Percentiles rank a stretch among this genome's conserved stretches.
Conservation (phyloP, 2,329 filamentous ascomycete species). For the Claviceps humidiphila region DNA sequence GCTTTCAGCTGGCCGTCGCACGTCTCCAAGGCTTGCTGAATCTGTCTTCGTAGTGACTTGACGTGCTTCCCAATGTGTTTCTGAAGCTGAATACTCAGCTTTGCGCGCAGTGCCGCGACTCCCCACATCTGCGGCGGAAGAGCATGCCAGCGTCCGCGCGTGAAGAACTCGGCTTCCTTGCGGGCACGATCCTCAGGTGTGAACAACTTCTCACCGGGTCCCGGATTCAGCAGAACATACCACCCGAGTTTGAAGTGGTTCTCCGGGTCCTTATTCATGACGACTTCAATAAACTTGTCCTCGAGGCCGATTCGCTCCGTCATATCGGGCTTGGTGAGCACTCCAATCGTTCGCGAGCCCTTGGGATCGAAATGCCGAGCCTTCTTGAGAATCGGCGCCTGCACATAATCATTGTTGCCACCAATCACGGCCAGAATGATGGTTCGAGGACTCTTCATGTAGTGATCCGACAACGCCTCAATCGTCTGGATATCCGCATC, state of each 20-base stretch:
- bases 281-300: slow-evolving; percentile 40
- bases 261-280: slow-evolving; percentile 34
- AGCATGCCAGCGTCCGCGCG: slow-evolving; percentile 32
- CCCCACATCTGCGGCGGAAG: slow-evolving; percentile 36
- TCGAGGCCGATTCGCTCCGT: slow-evolving; percentile 39
- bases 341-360: slow-evolving; percentile 36
- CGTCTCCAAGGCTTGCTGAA: slow-evolving; percentile 34
- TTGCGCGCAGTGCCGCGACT: slow-evolving; percentile 30
- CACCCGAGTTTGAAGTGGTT: slow-evolving; percentile 39
- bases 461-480: slow-evolving; percentile 35
- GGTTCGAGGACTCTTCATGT: slow-evolving; percentile 42
- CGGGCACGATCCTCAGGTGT: slow-evolving; percentile 26
- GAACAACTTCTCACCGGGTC: slow-evolving; percentile 32
- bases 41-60: slow-evolving; percentile 35
- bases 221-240: slow-evolving; percentile 38
- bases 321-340: slow-evolving; percentile 39
- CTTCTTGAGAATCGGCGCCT: slow-evolving; percentile 37
- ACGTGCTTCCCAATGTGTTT: slow-evolving; percentile 39
- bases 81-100: slow-evolving; percentile 36
- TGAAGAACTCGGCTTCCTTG: slow-evolving; percentile 35
- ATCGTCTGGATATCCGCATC: slow-evolving; percentile 39
- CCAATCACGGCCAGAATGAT: slow-evolving; percentile 43
- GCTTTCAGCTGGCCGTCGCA: slow-evolving; percentile 36
- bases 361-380: slow-evolving; percentile 36
- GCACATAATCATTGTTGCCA: slow-evolving; percentile 41